Evolutionary conservation across 2,329 filamentous ascomycete genomes (phyloP).

Genomic region (Xylaria sp.): DNA sequence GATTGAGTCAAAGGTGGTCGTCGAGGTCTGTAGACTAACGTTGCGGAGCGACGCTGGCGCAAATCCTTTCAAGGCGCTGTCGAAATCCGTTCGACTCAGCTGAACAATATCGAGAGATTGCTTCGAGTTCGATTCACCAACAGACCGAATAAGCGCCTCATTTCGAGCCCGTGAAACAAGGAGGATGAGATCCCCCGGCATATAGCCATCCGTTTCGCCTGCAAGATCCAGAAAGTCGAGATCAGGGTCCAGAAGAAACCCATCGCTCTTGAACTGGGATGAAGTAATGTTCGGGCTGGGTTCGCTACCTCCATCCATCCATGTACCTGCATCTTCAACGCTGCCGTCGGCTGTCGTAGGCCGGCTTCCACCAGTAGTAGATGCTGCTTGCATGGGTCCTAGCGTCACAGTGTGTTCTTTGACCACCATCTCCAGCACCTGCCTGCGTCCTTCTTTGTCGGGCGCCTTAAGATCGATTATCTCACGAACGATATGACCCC

Average conservation of each 20-base stretch:
- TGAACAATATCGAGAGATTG: conserved; percentile 60
- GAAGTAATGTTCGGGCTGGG: conserved; percentile 51
- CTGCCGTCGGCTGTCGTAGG: conserved; percentile 63
- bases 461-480: conserved; percentile 89
- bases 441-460: conserved; percentile 85
- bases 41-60: conserved; percentile 94
- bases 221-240: conserved; percentile 93
- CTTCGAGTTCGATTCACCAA: conserved; percentile 59
- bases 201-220: conserved; percentile 94
- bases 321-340: conserved; percentile 62
- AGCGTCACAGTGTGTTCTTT: conserved; percentile 55
- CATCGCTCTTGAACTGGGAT: conserved; percentile 51
- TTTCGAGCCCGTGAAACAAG: conserved; percentile 87
- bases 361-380: conserved; percentile 55
- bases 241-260: conserved; percentile 74
- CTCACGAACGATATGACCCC: conserved; percentile 90
- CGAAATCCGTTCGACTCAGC: conserved; percentile 78
- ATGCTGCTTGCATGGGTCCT: conserved; percentile 45
- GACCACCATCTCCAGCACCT: conserved; percentile 82
- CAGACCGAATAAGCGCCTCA: conserved; percentile 87
- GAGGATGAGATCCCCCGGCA: conserved; percentile 90
- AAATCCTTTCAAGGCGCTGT: conserved; percentile 85
- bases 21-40: conserved; percentile 90
- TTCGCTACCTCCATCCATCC: conserved; percentile 76
- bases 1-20: conserved; percentile 90